These are phyloP conservation scores for Melanopsichium pennsylvanicum DNA, from an alignment of 1,284 basidiomycete genomes.

Conservation along the genomic window DNA sequence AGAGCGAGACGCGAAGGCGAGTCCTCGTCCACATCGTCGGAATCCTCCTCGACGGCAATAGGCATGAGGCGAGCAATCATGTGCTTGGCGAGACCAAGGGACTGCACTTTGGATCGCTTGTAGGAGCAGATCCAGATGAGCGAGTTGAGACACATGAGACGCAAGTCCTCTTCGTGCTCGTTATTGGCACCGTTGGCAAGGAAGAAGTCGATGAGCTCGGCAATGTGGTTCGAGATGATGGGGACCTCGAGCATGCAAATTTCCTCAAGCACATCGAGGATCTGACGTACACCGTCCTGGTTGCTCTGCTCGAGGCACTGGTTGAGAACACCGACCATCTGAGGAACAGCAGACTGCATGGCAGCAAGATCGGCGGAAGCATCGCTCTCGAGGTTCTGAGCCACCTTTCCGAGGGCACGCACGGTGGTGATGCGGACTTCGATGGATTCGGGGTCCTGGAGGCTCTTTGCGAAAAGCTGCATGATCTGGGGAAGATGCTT, in stretches of 20 bases:
- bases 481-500: constrained; percentile 81
- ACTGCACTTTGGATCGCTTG: constrained; percentile 95
- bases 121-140: constrained; percentile 90
- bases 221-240: constrained; percentile 85
- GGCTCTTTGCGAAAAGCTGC: constrained; percentile 79
- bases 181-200: constrained; percentile 84
- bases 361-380: constrained; percentile 89
- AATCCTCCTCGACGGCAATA: constrained; percentile 87
- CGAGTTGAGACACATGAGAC: constrained; percentile 90
- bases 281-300: constrained; percentile 82
- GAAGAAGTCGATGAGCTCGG: constrained; percentile 88
- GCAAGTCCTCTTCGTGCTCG: constrained; percentile 79
- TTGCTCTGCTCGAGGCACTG: constrained; percentile 84
- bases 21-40: constrained; percentile 84
- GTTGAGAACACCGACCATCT: constrained; percentile 88
- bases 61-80: constrained; percentile 93
- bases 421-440: constrained; percentile 88
- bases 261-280: constrained; percentile 96
- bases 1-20: constrained; percentile 91
- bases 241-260: constrained; percentile 91
- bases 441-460: constrained; percentile 85
- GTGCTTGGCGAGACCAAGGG: constrained; percentile 80
- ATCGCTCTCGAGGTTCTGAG: constrained; percentile 88
- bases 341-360: constrained; percentile 87
- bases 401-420: constrained; percentile 87